Evolutionary conservation across 2,329 filamentous ascomycete genomes (phyloP), one percentile per base, ranked within the genome.

Genomic region (Beauveria bassiana): DNA sequence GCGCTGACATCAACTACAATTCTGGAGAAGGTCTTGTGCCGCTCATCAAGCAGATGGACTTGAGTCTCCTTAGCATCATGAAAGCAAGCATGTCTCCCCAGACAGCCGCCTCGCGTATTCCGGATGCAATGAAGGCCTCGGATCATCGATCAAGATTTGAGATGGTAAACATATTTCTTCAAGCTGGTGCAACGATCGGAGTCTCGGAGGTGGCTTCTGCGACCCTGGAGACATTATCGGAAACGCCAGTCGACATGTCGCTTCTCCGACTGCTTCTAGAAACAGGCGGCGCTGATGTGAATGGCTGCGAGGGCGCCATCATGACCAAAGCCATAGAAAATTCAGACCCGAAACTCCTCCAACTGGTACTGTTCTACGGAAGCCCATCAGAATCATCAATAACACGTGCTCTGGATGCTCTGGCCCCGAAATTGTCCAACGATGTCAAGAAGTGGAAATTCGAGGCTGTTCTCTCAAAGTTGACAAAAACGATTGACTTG

Each of bases 1-100:
- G 80, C 16, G 80, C 80, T 4, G 81, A 85, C 53, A 75, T 83
- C 43, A 84, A 83, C 64, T 81, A 79, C 59, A 79, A 80, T 47
- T 77, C 79, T 28, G 81, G 81, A 0, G 72, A 77, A n/a, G 77
- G 76, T 2, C 72, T 86, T 16, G 69, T 76, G 0, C 73, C 78
- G 0, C 77, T 82, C 0, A 78, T 86, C 20, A 64, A 69, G 1
- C 78, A 81, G 60, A 77, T 74, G 34, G 81, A 86, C 54, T 60
- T 79, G 1, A 69, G 68, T 0, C 70, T 85, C 0, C 67, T 85
- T 1, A 71, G 75, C 18, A 73, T 71, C 0, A 66, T 86, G 7
- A 70, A 84, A 3, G 72, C 75, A 46, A 77, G 76, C 40, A 78
- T 78, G 1, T 77, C 78, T 0, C 73, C 79, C 0, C 74, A 78